Percentiles rank a stretch among this genome's conserved stretches.
These are phyloP conservation scores for Orbilia brochopaga DNA, from an alignment of 2,329 filamentous ascomycete species.

Conservation along the genomic window DNA sequence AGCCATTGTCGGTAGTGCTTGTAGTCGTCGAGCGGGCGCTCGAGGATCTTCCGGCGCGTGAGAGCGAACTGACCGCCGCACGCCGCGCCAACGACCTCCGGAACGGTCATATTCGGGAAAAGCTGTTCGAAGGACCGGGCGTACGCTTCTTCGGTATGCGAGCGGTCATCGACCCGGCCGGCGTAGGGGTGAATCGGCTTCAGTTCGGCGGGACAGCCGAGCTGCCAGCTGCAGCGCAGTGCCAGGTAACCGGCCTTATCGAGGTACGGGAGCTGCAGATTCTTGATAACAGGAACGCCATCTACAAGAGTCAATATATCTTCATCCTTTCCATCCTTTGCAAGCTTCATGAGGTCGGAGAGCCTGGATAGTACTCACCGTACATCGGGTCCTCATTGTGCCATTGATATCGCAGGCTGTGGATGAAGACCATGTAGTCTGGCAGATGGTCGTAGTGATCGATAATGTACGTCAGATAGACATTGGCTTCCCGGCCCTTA, in stretches of 20 bases:
- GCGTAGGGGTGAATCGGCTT: constrained; percentile 58
- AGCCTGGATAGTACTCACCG: constrained; percentile 19
- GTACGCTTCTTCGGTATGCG: constrained; percentile 44
- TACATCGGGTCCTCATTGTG: constrained; percentile 61
- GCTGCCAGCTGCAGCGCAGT: constrained; percentile 66
- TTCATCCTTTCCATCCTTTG: background rate
- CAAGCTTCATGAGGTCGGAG: background rate
- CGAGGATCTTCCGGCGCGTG: constrained; percentile 62
- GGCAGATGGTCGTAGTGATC: constrained; percentile 65
- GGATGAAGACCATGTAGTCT: constrained; percentile 50
- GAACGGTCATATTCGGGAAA: constrained; percentile 40
- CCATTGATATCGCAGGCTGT: constrained; percentile 47
- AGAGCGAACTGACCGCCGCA: constrained; percentile 74
- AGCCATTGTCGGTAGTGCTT: constrained; percentile 67
- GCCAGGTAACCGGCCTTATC: constrained; percentile 67
- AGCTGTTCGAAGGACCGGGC: constrained; percentile 25
- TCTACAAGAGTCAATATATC: constrained; percentile 16
- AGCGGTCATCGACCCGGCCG: constrained; percentile 57
- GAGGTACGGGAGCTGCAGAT: constrained; percentile 57
- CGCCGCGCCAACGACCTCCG: constrained; percentile 62
- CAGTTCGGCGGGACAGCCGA: constrained; percentile 64
- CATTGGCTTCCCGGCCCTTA: constrained; percentile 69
- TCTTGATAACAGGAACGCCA: constrained; percentile 25
- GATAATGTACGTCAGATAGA: constrained; percentile 69
- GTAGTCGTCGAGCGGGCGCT: constrained; percentile 64